These are phyloP conservation scores for Fusarium subtropicale DNA, from an alignment of 2,329 filamentous ascomycete species.

Conservation along the genomic window DNA sequence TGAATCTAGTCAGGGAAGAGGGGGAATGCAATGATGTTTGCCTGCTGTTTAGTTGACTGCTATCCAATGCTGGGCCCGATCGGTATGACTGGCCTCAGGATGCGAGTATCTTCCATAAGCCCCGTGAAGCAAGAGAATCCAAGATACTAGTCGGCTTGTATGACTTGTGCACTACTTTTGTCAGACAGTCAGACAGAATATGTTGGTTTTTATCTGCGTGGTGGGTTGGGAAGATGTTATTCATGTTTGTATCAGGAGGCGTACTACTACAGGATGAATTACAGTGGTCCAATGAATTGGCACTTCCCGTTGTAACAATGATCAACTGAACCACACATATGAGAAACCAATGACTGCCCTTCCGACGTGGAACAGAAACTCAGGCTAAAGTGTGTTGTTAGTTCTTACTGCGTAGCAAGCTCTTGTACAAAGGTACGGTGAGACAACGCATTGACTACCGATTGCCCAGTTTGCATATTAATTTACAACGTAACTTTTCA, in stretches of 20 bases:
- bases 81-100: neutral
- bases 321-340: conserved; percentile 1
- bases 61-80: neutral
- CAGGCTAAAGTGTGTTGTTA: neutral
- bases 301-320: neutral
- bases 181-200: neutral
- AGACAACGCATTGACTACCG: neutral
- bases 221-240: neutral
- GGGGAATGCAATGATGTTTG: neutral
- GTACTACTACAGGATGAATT: neutral
- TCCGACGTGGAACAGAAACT: neutral
- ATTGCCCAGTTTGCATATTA: neutral
- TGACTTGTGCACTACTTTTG: neutral
- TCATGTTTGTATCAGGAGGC: neutral
- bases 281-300: neutral
- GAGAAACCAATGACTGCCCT: neutral
- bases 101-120: neutral
- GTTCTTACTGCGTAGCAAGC: neutral
- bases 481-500: conserved; percentile 2
- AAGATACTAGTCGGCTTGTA: neutral
- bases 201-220: neutral
- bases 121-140: neutral
- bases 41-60: neutral
- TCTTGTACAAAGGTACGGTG: neutral
- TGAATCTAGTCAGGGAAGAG: neutral